phyloP scores from a whole-genome alignment of 352 stramenopile genomes.

The Globisporangium alternatum region DNA sequence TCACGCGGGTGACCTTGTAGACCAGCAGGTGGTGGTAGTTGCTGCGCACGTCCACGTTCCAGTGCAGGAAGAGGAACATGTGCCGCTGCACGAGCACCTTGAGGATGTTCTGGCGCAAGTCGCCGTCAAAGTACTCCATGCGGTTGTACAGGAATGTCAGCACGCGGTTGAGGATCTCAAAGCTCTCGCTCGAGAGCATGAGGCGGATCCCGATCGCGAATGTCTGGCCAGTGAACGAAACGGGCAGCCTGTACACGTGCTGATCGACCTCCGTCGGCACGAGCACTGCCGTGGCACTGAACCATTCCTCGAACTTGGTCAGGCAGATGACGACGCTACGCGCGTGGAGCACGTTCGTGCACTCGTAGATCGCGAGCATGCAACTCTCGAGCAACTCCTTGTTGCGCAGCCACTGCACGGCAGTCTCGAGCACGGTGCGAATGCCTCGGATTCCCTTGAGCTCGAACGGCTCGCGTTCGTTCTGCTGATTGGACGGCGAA shows the following conservation, averaged over 20 bases:
- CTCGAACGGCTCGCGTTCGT: conserved; percentile 40
- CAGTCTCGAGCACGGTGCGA: conserved; percentile 54
- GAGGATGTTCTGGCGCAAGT: conserved; percentile 60
- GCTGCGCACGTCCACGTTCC: conserved; percentile 64
- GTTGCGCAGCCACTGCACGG: conserved; percentile 56
- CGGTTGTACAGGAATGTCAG: conserved; percentile 72
- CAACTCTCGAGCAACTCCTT: conserved; percentile 59
- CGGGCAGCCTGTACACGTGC: conserved; percentile 45
- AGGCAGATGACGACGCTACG: conserved; percentile 65
- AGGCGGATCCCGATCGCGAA: conserved; percentile 61
- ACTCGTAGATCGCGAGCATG: conserved; percentile 68
- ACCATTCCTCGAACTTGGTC: conserved; percentile 67
- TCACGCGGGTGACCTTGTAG: conserved; percentile 56
- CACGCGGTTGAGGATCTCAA: conserved; percentile 62
- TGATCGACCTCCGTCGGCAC: conserved; percentile 20
- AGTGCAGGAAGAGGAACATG: conserved; percentile 78
- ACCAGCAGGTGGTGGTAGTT: conserved; percentile 78
- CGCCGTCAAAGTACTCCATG: conserved; percentile 70
- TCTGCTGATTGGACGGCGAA: conserved; percentile 21
- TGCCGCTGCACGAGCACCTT: conserved; percentile 73
- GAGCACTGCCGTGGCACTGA: conserved; percentile 32
- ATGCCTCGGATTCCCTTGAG: conserved; percentile 46
- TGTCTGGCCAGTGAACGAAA: conserved; percentile 42
- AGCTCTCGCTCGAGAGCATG: conserved; percentile 72
- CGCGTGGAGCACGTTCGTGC: conserved; percentile 63